Percentiles rank a stretch among this genome's conserved stretches.
Evolutionary conservation across 192 early-diverging fungal genomes (phyloP).

Genomic region (Backusella tuberculispora): DNA sequence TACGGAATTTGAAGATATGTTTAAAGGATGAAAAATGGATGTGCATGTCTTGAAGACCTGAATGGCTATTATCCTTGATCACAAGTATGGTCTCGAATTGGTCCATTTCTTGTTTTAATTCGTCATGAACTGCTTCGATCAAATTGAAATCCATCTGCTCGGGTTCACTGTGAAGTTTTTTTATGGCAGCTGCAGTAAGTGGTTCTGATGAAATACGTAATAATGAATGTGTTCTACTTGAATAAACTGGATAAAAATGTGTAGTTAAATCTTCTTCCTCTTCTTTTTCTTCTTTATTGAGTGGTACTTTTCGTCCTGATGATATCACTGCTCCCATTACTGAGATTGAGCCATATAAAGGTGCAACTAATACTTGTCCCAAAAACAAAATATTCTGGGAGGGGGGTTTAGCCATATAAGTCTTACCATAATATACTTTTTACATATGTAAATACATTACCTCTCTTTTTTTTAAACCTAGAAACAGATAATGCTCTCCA

Average conservation of each 20-base stretch:
- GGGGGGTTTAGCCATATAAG: background rate
- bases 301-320: background rate
- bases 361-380: conserved; percentile 49
- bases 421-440: background rate
- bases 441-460: conserved; percentile 27
- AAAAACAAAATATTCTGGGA: conserved; percentile 53
- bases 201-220: conserved; percentile 27
- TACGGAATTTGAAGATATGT: conserved; percentile 48
- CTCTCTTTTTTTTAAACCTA: conserved; percentile 51
- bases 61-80: conserved; percentile 43
- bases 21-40: conserved; percentile 50
- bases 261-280: conserved; percentile 23
- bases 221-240: conserved; percentile 52
- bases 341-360: conserved; percentile 47
- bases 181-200: conserved; percentile 29
- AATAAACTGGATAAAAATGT: conserved; percentile 47
- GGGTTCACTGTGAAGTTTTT: conserved; percentile 19
- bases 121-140: conserved; percentile 22
- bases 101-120: background rate
- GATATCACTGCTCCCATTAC: conserved; percentile 46
- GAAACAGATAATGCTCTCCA: conserved; percentile 28
- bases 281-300: background rate
- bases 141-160: conserved; percentile 19
- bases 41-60: conserved; percentile 53
- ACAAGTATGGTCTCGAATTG: conserved; percentile 38